Evolutionary conservation across 768 basidiomycete genomes (phyloP).

Genomic region (Strobilomyces dryophilus): DNA sequence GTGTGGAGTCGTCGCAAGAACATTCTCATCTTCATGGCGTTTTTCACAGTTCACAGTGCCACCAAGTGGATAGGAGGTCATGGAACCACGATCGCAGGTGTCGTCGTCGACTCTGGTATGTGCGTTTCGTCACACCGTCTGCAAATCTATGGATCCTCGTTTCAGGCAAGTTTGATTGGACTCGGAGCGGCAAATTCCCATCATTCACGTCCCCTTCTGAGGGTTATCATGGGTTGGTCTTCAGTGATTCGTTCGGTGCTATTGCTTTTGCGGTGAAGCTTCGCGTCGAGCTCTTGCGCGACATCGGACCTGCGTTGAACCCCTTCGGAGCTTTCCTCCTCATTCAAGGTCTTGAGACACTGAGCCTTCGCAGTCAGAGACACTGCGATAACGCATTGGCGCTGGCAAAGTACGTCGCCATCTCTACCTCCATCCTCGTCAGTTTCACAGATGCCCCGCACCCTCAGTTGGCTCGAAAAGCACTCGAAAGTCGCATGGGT

Average conservation of each 20-base stretch:
- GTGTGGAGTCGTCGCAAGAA: constrained; percentile 2
- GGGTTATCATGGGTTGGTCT: constrained; percentile 52
- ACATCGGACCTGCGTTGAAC: constrained; percentile 49
- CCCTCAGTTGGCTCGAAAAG: constrained; percentile 47
- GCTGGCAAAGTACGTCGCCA: constrained; percentile 38
- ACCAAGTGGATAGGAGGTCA: constrained; percentile 70
- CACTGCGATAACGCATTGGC: constrained; percentile 55
- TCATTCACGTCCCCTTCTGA: constrained; percentile 52
- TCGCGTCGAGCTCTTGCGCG: constrained; percentile 49
- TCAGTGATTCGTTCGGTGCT: constrained; percentile 48
- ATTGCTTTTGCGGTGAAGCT: constrained; percentile 50
- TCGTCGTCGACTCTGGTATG: constrained; percentile 54
- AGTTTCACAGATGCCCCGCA: too few relatives aligned
- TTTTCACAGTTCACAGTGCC: constrained; percentile 43
- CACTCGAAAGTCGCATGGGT: constrained; percentile 74
- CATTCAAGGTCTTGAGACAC: constrained; percentile 58
- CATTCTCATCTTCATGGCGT: neutral
- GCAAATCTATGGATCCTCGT: neutral
- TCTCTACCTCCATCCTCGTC: neutral
- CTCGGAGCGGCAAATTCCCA: constrained; percentile 49
- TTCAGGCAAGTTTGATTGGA: constrained; percentile 56
- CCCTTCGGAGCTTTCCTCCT: constrained; percentile 59
- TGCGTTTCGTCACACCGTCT: constrained; percentile 4
- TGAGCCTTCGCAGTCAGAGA: constrained; percentile 54
- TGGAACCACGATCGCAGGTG: constrained; percentile 65